phyloP scores from a whole-genome alignment of 2,329 filamentous ascomycete species.

The Fusarium xylarioides region DNA sequence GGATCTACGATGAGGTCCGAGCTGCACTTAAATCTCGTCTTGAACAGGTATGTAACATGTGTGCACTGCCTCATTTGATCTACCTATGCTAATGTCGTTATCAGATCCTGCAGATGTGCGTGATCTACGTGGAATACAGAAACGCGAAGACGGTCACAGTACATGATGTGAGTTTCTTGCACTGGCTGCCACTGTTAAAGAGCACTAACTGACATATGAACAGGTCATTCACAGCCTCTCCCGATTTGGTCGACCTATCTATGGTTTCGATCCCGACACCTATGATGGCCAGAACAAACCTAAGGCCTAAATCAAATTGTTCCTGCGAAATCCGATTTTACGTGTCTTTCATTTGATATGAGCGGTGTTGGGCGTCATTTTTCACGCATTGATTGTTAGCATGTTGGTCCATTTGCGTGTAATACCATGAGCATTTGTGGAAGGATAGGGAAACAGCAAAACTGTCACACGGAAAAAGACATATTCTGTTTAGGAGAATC shows the following conservation, averaged over 20 bases:
- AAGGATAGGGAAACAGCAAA: background rate
- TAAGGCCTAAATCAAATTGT: background rate
- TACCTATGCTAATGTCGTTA: constrained; percentile 9
- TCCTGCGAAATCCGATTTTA: background rate
- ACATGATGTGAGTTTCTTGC: constrained; percentile 61
- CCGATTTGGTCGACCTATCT: constrained; percentile 62
- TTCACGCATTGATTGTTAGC: constrained; percentile 1
- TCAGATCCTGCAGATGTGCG: constrained; percentile 62
- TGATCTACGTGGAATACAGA: constrained; percentile 62
- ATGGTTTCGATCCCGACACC: constrained; percentile 63
- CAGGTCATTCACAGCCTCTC: constrained; percentile 65
- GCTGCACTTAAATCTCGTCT: constrained; percentile 61
- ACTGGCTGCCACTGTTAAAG: too few relatives aligned
- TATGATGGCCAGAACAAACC: constrained; percentile 29
- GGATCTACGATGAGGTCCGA: constrained; percentile 71
- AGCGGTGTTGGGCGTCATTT: background rate
- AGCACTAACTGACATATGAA: constrained; percentile 5
- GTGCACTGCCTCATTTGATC: background rate
- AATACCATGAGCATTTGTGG: background rate
- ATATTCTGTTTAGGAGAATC: background rate
- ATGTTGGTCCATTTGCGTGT: constrained; percentile 5
- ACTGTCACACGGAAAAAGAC: background rate
- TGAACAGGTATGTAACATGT: constrained; percentile 49
- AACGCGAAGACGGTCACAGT: constrained; percentile 70
- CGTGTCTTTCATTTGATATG: background rate